phyloP scores from a whole-genome alignment of 768 basidiomycete species.

The Termitomyces sp. region DNA sequence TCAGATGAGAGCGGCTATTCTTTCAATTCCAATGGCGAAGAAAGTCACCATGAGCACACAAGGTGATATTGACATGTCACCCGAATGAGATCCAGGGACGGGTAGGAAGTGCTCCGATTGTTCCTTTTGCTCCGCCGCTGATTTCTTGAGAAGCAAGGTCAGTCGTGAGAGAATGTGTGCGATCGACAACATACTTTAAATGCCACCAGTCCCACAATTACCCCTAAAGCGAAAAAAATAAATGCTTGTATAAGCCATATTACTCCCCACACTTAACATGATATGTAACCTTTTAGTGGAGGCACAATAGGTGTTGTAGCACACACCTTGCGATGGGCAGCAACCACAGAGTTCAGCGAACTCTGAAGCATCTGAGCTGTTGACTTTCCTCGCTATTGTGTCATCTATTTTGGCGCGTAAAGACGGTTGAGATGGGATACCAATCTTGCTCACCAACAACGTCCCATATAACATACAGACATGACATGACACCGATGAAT shows the following conservation, averaged over 20 bases:
- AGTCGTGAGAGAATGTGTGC: neutral
- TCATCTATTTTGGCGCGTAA: constrained; percentile 48
- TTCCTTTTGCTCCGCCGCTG: constrained; percentile 30
- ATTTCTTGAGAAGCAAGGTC: constrained; percentile 37
- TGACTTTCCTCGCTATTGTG: constrained; percentile 78
- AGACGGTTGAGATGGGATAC: neutral
- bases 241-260: constrained; percentile 79
- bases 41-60: constrained; percentile 15
- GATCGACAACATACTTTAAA: constrained; percentile 63
- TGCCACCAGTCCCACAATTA: constrained; percentile 71
- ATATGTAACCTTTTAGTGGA: neutral
- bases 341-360: constrained; percentile 85
- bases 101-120: constrained; percentile 49
- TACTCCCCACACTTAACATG: constrained; percentile 71
- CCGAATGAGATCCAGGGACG: constrained; percentile 43
- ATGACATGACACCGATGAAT: constrained; percentile 84
- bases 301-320: neutral
- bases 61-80: constrained; percentile 21
- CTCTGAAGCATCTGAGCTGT: constrained; percentile 80
- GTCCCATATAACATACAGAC: constrained; percentile 85
- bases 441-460: constrained; percentile 54
- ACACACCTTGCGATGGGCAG: constrained; percentile 70
- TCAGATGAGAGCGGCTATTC: neutral
- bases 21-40: constrained; percentile 10
- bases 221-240: constrained; percentile 65